Conservation (phyloP, 202 grass and related monocot genomes). For the Carex arenaria region DNA sequence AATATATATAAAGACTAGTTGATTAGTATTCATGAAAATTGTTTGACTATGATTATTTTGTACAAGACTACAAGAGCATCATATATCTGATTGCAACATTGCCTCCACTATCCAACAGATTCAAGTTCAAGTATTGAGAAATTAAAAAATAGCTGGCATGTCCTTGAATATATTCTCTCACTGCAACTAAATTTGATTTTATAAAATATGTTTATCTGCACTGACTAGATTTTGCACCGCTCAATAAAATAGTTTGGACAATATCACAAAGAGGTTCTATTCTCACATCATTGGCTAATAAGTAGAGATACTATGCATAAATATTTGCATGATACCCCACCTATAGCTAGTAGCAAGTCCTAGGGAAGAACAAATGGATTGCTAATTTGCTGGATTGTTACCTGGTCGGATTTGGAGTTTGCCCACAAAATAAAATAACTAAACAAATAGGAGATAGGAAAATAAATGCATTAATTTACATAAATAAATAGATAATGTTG, state of each 20-base stretch:
- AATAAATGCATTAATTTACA: no score
- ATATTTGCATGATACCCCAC: background rate
- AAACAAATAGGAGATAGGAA: no score
- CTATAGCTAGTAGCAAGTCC: background rate
- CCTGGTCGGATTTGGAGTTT: background rate
- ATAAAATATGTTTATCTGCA: slow-evolving; percentile 8
- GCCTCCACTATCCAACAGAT: background rate
- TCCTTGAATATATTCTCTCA: slow-evolving; percentile 8
- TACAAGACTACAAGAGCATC: background rate
- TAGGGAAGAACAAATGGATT: background rate
- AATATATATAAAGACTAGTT: background rate
- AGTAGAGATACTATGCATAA: background rate
- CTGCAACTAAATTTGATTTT: background rate
- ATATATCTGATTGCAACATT: background rate
- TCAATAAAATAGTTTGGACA: background rate
- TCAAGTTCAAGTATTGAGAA: background rate
- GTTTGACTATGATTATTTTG: background rate
- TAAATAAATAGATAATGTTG: no score
- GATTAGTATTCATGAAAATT: background rate
- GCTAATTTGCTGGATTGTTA: background rate
- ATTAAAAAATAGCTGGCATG: background rate
- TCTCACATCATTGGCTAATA: slow-evolving; percentile 15
- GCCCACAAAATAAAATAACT: background rate
- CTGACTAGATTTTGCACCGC: slow-evolving; percentile 15
- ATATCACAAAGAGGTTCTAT: background rate